These are phyloP conservation scores for Escallonia rubra DNA, from an alignment of 129 eudicot genomes.

Conservation along the genomic window DNA sequence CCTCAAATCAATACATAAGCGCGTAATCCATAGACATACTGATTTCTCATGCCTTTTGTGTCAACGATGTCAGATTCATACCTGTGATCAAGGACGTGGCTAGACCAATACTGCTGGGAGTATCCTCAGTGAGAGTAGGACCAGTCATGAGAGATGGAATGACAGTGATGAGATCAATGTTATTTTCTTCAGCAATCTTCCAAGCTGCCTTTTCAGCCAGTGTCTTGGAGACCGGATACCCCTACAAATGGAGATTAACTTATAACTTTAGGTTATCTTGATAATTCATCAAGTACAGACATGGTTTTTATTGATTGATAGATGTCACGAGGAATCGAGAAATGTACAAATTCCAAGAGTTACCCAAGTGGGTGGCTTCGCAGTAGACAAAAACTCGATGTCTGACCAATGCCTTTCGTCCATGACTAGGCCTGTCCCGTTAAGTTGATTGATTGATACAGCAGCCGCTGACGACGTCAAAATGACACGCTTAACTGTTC, in stretches of 20 bases:
- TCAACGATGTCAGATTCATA: not conserved
- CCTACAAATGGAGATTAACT: constrained; percentile 10
- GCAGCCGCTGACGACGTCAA: constrained; percentile 45
- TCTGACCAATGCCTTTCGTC: constrained; percentile 33
- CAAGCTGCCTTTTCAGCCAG: constrained; percentile 38
- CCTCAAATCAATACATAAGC: too few relatives aligned
- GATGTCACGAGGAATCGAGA: not conserved
- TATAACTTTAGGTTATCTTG: too few relatives aligned
- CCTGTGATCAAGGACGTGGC: constrained; percentile 38
- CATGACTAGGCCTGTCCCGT: constrained; percentile 24
- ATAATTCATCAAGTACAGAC: not conserved
- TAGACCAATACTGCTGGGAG: constrained; percentile 24
- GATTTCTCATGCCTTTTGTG: too few relatives aligned
- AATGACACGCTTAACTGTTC: constrained; percentile 30
- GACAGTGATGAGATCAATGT: constrained; percentile 30
- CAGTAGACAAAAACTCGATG: constrained; percentile 20
- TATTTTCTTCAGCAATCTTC: constrained; percentile 36
- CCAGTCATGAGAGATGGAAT: constrained; percentile 37
- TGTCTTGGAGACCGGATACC: constrained; percentile 38
- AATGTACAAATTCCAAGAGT: not conserved
- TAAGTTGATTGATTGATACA: constrained; percentile 26
- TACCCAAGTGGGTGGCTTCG: constrained; percentile 43
- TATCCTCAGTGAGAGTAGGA: constrained; percentile 25
- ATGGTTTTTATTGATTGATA: not conserved
- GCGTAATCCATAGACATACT: too few relatives aligned